Base-by-base conservation (phyloP, 495 filamentous ascomycete species). In the Penicillium arizonense region DNA sequence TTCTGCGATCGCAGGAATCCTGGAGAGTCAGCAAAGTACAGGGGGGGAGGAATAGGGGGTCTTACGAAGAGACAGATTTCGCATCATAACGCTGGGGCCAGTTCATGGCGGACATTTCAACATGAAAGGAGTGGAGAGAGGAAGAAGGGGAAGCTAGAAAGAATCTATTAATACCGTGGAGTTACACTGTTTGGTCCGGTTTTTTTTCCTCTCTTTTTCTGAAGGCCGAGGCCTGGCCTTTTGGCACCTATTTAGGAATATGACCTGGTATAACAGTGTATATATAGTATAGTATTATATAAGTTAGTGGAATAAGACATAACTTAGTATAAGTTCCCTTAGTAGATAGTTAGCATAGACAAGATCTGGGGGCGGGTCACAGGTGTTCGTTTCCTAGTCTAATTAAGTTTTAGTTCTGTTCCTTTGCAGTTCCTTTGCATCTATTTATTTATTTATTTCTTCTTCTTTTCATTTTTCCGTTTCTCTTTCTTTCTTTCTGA, bases 1-100 rank as follows among this genome's bases (percentile, higher is more conserved):
- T 52, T 63, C 62, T 12, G 66, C 64, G 55, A 74, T 69, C 7
- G 63, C 59, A 11, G 68, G 62, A 30, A 69, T 61, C 8, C 73
- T 75, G 41, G 18, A 21, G 8, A 9, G 28, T 30, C 28, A 30
- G 28, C 32, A 18, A 18, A 18, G 18, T 18, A 18, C 18, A 18
- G 36, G 47, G 55, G 26, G 32, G 36, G 28, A 49, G 50, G 44
- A 47, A 44, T 38, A 35, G 18, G 38, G 38, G 18, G 24, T 52
- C 62, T 14, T 65, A 65, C 62, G 59, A 26, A 2, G 62, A 65
- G 37, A 65, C 57, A 16, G 59, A 59, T 52, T 63, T 65, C 49
- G 55, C 52, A 43, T 64, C 61, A 49, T 54, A 64, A 46, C 61
- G 59, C 36, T 47, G 52, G 44, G 54, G 49, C 61, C 63, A 65